Evolutionary conservation across 1,284 basidiomycete genomes (phyloP).

Genomic region (Ustilago hordei): DNA sequence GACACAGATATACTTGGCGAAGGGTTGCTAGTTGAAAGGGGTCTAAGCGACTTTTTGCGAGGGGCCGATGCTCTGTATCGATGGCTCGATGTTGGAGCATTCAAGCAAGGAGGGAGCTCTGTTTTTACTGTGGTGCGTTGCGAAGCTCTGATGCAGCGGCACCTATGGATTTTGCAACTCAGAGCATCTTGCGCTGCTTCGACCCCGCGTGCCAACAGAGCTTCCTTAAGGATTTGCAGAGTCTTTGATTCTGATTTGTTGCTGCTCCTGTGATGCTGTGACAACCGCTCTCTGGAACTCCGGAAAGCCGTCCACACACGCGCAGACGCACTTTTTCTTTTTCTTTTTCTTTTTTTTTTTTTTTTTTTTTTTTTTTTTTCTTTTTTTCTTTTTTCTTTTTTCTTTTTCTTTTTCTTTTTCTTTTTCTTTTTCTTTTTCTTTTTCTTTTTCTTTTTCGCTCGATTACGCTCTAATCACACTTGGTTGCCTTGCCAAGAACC

Average conservation of each 20-base stretch:
- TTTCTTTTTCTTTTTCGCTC: not conserved
- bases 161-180: constrained; percentile 4
- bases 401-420: not conserved
- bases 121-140: not conserved
- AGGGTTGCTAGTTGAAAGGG: not conserved
- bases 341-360: not conserved
- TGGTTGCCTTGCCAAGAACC: not conserved
- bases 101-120: not conserved
- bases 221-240: not conserved
- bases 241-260: not conserved
- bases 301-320: not conserved
- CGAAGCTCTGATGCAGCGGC: not conserved
- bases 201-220: not conserved
- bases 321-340: not conserved
- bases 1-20: not conserved
- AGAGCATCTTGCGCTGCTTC: not conserved
- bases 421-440: not conserved
- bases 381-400: not conserved
- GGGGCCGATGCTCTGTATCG: not conserved
- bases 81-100: not conserved
- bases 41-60: not conserved
- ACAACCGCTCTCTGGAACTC: not conserved
- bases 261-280: not conserved
- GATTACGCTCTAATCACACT: constrained; percentile 2
- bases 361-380: not conserved